Conservation (phyloP, 441 rosid genomes). For the Brassica balearica region DNA sequence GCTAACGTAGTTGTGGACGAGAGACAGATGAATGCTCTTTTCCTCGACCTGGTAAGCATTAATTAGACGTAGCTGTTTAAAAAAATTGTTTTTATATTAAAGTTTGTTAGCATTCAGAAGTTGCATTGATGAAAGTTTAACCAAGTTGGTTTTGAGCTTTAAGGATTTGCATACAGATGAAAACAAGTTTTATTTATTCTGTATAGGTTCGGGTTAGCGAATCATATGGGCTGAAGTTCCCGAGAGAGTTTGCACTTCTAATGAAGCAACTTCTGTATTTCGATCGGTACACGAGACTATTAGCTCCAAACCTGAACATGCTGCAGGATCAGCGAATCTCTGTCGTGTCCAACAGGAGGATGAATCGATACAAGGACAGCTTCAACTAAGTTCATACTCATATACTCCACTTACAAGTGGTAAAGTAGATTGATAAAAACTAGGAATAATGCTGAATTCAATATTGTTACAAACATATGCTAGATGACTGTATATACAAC, state of each 20-base stretch:
- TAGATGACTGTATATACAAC: slow-evolving; percentile 23
- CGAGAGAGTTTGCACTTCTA: slow-evolving; percentile 95
- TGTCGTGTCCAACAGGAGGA: slow-evolving; percentile 69
- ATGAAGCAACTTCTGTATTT: slow-evolving; percentile 95
- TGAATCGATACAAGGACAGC: slow-evolving; percentile 52
- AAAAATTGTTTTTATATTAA: not conserved
- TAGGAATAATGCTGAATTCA: slow-evolving; percentile 32
- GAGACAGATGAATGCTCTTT: slow-evolving; percentile 98
- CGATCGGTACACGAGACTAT: slow-evolving; percentile 87
- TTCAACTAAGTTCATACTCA: slow-evolving; percentile 44
- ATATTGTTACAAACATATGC: slow-evolving; percentile 37
- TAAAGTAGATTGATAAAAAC: slow-evolving; percentile 30
- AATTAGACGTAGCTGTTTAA: not conserved
- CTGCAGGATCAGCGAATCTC: slow-evolving; percentile 94
- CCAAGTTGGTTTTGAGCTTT: not conserved
- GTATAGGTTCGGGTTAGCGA: too few species aligned
- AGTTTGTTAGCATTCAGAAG: slow-evolving; percentile 14
- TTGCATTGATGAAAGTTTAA: not conserved
- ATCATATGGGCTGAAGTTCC: slow-evolving; percentile 52
- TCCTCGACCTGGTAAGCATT: slow-evolving; percentile 85
- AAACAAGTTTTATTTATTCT: too few species aligned
- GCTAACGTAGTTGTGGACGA: slow-evolving; percentile 89
- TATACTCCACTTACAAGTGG: not conserved
- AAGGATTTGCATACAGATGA: too few species aligned
- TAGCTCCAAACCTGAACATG: slow-evolving; percentile 97